A percentile compares a stretch with the other conserved stretches of the same genome.
phyloP scores from a whole-genome alignment of 2,329 filamentous ascomycete genomes.

The Aspergillus amoenus region DNA sequence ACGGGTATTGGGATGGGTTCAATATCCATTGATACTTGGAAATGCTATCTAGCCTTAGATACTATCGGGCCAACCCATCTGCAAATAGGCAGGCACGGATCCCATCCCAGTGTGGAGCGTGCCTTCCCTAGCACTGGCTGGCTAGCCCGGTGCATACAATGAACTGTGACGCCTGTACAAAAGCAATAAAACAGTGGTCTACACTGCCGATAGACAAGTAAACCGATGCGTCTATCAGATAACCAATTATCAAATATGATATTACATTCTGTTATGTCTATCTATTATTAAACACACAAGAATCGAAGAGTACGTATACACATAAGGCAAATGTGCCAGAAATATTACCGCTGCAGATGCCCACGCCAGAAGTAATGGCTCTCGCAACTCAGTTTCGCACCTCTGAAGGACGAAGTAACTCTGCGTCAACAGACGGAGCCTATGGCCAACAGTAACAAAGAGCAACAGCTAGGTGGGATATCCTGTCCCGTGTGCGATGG shows the following conservation, averaged over 20 bases:
- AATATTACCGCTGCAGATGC: too few relatives aligned
- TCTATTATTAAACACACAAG: neutral
- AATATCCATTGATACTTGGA: too few relatives aligned
- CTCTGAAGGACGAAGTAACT: neutral
- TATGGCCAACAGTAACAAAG: neutral
- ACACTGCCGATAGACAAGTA: neutral
- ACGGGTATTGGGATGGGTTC: too few relatives aligned
- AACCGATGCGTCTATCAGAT: neutral
- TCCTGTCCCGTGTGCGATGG: neutral
- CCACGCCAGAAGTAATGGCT: neutral
- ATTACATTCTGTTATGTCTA: neutral
- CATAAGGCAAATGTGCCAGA: neutral
- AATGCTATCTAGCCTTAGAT: too few relatives aligned
- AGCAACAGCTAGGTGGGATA: neutral
- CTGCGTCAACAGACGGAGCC: neutral
- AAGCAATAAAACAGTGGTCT: neutral
- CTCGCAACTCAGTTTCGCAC: neutral
- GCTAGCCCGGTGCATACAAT: too few relatives aligned
- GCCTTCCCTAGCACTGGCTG: too few relatives aligned
- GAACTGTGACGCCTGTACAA: too few relatives aligned
- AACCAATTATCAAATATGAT: slow-evolving; percentile 8
- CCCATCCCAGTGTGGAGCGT: too few relatives aligned
- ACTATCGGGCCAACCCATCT: too few relatives aligned
- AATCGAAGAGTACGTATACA: slow-evolving; percentile 1
- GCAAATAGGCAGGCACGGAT: too few relatives aligned